Conservation (phyloP, 768 basidiomycete genomes). For the Dentipellis fragilis region DNA sequence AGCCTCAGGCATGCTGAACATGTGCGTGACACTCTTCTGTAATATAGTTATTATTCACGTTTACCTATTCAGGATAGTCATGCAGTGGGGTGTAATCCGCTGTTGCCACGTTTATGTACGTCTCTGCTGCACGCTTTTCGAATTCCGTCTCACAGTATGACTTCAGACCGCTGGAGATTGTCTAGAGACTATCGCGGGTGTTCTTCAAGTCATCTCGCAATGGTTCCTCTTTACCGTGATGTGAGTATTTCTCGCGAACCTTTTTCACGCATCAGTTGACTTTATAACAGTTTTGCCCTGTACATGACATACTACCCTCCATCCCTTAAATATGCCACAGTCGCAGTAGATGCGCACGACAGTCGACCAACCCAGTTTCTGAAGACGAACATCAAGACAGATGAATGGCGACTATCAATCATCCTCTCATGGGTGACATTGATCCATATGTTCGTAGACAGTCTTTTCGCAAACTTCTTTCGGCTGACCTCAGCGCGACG, state of each 20-base stretch:
- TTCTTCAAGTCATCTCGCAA: constrained; percentile 72
- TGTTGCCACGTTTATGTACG: constrained; percentile 76
- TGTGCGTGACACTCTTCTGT: constrained; percentile 32
- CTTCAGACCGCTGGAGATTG: constrained; percentile 59
- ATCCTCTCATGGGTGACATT: constrained; percentile 60
- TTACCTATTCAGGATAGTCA: constrained; percentile 46
- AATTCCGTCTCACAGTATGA: neutral
- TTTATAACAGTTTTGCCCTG: constrained; percentile 59
- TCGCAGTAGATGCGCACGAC: constrained; percentile 33
- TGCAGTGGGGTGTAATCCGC: constrained; percentile 74
- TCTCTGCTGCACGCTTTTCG: constrained; percentile 4
- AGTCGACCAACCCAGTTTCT: constrained; percentile 30
- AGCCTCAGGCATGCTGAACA: constrained; percentile 77
- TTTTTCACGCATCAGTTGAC: neutral
- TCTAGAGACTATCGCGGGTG: constrained; percentile 69
- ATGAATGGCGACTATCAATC: constrained; percentile 74
- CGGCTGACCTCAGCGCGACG: constrained; percentile 1
- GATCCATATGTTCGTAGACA: constrained; percentile 55
- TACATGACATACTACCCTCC: constrained; percentile 90
- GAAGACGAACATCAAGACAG: constrained; percentile 42
- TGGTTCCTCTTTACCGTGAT: constrained; percentile 81
- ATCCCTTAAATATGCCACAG: constrained; percentile 60
- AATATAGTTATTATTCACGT: too few relatives aligned
- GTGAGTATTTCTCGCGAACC: constrained; percentile 36
- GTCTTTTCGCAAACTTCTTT: constrained; percentile 9